Evolutionary conservation across 768 basidiomycete genomes (phyloP).

Genomic region (Pleurotus citrinopileatus): DNA sequence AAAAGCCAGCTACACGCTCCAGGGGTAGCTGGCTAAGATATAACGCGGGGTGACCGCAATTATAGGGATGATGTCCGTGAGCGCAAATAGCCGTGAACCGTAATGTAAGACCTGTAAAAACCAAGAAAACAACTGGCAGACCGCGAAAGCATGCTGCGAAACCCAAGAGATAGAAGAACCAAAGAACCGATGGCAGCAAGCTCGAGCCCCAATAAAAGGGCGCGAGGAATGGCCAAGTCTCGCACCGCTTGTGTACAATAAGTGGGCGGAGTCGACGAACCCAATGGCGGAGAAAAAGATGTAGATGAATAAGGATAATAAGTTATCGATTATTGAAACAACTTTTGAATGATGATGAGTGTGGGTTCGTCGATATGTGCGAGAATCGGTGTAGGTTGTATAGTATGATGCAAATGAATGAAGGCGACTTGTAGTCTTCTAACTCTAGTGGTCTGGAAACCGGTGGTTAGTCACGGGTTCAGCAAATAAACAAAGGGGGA

Average conservation of each 20-base stretch:
- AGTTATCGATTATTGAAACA: slow-evolving; percentile 10
- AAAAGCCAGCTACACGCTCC: slow-evolving; percentile 4
- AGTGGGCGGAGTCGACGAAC: slow-evolving; percentile 4
- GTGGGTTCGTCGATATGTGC: neutral
- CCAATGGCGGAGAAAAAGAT: slow-evolving; percentile 3
- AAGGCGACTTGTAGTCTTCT: slow-evolving; percentile 5
- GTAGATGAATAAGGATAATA: slow-evolving; percentile 8
- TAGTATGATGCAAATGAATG: slow-evolving; percentile 3
- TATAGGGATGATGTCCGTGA: slow-evolving; percentile 2
- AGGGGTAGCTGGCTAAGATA: neutral
- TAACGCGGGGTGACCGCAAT: neutral
- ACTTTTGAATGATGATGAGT: slow-evolving; percentile 2
- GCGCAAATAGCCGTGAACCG: slow-evolving; percentile 11
- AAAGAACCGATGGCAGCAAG: neutral
- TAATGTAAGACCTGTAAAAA: slow-evolving; percentile 7
- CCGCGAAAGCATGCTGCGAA: slow-evolving; percentile 8
- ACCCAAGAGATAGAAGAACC: slow-evolving; percentile 6
- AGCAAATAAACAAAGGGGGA: no score
- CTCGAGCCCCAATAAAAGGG: neutral
- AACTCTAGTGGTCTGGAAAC: neutral
- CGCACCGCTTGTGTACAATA: slow-evolving; percentile 9
- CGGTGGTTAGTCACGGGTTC: neutral
- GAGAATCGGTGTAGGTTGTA: neutral
- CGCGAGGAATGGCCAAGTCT: neutral
- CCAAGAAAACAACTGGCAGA: slow-evolving; percentile 7